These are phyloP conservation scores for Camptophora hylomeconis DNA, from an alignment of 2,329 filamentous ascomycete genomes.

Conservation along the genomic window DNA sequence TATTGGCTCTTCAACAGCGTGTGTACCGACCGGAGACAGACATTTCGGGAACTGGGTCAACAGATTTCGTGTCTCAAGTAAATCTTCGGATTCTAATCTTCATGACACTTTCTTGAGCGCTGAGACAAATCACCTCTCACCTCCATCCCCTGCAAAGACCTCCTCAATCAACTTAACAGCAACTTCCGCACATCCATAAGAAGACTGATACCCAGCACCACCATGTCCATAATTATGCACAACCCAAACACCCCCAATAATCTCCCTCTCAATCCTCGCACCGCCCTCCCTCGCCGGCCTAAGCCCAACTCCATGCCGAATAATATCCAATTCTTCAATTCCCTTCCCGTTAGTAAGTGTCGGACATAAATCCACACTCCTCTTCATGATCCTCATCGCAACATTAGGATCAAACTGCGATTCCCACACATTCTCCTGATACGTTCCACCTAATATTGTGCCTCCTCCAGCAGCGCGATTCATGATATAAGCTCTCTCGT, in stretches of 20 bases:
- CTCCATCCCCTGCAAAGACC: conserved; percentile 18
- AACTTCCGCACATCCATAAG: conserved; percentile 57
- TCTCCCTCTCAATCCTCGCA: conserved; percentile 61
- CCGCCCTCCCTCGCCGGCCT: conserved; percentile 63
- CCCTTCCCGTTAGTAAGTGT: conserved; percentile 52
- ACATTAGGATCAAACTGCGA: conserved; percentile 63
- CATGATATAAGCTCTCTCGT: conserved; percentile 73
- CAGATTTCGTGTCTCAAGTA: no score
- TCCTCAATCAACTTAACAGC: conserved; percentile 55
- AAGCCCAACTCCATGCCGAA: conserved; percentile 72
- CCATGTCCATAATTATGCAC: conserved; percentile 40
- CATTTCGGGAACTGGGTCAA: no score
- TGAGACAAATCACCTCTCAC: neutral
- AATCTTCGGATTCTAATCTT: no score
- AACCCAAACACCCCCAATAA: conserved; percentile 50
- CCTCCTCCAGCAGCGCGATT: conserved; percentile 64
- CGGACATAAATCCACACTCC: conserved; percentile 54
- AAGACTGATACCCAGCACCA: conserved; percentile 50
- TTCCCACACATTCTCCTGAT: conserved; percentile 70
- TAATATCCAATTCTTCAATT: conserved; percentile 58
- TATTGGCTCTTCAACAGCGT: no score
- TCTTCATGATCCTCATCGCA: conserved; percentile 72
- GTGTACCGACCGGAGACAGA: no score
- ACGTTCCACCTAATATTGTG: conserved; percentile 74
- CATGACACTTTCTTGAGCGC: no score